These are phyloP conservation scores for Colletotrichum zoysiae DNA, from an alignment of 2,329 filamentous ascomycete genomes.

Conservation along the genomic window DNA sequence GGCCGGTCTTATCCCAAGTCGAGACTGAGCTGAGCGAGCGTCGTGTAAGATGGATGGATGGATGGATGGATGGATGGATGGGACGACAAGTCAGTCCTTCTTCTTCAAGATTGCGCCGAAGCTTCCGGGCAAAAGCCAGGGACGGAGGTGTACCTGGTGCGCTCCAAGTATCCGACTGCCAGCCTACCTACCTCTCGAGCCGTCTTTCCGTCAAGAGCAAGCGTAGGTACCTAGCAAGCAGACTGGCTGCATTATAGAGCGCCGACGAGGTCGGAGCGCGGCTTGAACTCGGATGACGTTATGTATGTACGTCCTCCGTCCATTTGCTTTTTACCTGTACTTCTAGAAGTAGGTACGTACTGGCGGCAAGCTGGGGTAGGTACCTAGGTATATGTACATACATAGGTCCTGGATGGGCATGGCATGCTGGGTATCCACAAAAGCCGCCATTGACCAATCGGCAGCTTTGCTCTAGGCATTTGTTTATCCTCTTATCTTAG, in stretches of 20 bases:
- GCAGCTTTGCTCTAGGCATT: neutral
- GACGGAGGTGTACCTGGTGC: too few relatives aligned
- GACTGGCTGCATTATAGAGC: neutral
- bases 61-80: neutral
- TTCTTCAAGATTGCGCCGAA: conserved; percentile 9
- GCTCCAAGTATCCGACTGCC: neutral
- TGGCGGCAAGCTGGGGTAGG: conserved; percentile 12
- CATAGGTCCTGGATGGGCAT: neutral
- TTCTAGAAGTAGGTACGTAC: neutral
- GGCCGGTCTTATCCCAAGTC: neutral
- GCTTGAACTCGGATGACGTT: conserved; percentile 32
- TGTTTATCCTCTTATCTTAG: conserved; percentile 27
- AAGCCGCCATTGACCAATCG: conserved; percentile 27
- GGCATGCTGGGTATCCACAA: too few relatives aligned
- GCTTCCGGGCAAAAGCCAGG: conserved; percentile 8
- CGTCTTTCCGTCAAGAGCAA: neutral
- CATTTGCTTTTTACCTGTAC: neutral
- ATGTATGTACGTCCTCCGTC: conserved; percentile 12
- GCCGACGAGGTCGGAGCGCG: conserved; percentile 5
- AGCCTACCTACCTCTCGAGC: neutral
- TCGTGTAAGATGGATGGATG: conserved; percentile 7
- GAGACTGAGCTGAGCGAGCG: neutral
- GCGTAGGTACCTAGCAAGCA: neutral
- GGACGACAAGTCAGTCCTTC: neutral
- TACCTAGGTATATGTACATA: too few relatives aligned